Conservation (phyloP, 768 basidiomycete genomes). For the Termitomyces sp. region DNA sequence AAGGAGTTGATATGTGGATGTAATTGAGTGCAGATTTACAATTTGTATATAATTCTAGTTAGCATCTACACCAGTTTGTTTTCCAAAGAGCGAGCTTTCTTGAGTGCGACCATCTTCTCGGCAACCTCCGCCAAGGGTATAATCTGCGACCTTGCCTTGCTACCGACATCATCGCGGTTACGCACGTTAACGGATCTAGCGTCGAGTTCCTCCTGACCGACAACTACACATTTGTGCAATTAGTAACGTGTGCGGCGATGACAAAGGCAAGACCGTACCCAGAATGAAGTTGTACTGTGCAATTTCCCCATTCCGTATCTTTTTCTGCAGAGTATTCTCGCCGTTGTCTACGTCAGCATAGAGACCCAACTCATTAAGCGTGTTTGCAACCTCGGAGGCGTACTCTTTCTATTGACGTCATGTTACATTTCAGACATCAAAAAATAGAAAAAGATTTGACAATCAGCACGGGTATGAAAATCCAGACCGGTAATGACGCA, state of each 20-base stretch:
- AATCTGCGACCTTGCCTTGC: slow-evolving; percentile 75
- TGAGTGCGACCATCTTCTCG: slow-evolving; percentile 67
- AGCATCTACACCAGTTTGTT: slow-evolving; percentile 23
- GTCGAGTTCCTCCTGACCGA: slow-evolving; percentile 90
- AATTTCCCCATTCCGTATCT: slow-evolving; percentile 95
- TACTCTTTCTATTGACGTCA: slow-evolving; percentile 69
- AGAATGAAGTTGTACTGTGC: slow-evolving; percentile 98
- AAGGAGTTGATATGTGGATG: background rate
- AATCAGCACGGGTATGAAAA: slow-evolving; percentile 10
- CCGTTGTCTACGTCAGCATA: slow-evolving; percentile 92
- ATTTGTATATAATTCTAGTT: background rate
- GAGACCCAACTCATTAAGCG: slow-evolving; percentile 63
- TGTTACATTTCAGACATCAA: background rate
- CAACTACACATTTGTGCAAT: slow-evolving; percentile 49
- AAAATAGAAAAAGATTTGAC: background rate
- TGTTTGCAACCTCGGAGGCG: slow-evolving; percentile 72
- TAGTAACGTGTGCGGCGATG: background rate
- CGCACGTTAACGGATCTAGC: slow-evolving; percentile 88
- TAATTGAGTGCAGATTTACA: background rate
- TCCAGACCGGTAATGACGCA: slow-evolving; percentile 35
- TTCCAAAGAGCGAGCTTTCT: slow-evolving; percentile 39
- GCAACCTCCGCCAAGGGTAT: slow-evolving; percentile 67
- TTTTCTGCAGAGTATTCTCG: slow-evolving; percentile 90
- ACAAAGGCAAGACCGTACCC: slow-evolving; percentile 46
- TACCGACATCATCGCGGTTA: slow-evolving; percentile 90